A percentile compares a stretch with the other conserved stretches of the same genome.
These are phyloP conservation scores for Fusarium tuaranense DNA, from an alignment of 2,329 filamentous ascomycete genomes.

Conservation along the genomic window DNA sequence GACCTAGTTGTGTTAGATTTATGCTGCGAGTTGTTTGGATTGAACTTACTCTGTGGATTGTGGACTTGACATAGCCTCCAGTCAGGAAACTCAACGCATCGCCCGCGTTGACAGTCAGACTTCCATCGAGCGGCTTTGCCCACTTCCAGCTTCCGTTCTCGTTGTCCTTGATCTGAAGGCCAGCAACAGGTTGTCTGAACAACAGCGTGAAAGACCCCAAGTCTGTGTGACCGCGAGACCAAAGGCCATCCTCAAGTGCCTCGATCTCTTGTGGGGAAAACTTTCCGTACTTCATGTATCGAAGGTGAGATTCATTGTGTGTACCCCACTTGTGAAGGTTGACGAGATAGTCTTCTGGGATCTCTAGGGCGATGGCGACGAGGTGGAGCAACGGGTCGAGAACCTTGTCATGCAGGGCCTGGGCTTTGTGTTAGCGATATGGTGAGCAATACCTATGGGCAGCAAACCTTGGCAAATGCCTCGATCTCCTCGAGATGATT, in stretches of 20 bases:
- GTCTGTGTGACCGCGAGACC: conserved; percentile 66
- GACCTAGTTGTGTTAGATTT: conserved; percentile 38
- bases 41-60: conserved; percentile 52
- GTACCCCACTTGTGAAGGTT: conserved; percentile 66
- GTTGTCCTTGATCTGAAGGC: conserved; percentile 65
- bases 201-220: conserved; percentile 67
- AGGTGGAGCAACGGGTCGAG: conserved; percentile 68
- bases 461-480: conserved; percentile 27
- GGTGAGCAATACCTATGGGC: too few species aligned
- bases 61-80: conserved; percentile 59
- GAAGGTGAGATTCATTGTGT: conserved; percentile 70
- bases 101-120: conserved; percentile 63
- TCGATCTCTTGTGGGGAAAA: conserved; percentile 61
- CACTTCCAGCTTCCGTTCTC: conserved; percentile 62
- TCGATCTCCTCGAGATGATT: conserved; percentile 27
- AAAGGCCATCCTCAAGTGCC: conserved; percentile 55
- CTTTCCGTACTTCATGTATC: conserved; percentile 70
- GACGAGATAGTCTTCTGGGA: conserved; percentile 68
- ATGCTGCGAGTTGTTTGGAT: neutral
- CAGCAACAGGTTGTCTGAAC: conserved; percentile 69
- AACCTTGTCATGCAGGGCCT: conserved; percentile 64
- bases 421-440: neutral
- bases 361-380: conserved; percentile 70
- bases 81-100: conserved; percentile 63
- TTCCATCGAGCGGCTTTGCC: conserved; percentile 61